These are phyloP conservation scores for Carex kokanica DNA, from an alignment of 176 grass and related monocot genomes.

Conservation along the genomic window DNA sequence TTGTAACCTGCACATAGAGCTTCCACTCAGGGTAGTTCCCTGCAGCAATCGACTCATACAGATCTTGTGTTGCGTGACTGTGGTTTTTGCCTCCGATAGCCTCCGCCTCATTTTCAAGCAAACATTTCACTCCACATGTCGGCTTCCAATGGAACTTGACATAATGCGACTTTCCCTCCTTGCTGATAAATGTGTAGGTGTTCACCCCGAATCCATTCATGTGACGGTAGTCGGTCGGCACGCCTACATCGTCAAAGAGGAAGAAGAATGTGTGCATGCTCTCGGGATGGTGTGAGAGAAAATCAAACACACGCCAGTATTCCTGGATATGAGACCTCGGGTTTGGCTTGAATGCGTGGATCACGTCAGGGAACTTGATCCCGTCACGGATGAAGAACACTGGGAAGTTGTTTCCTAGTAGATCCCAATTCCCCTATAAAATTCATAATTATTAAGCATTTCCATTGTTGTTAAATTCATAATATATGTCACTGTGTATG, in stretches of 20 bases:
- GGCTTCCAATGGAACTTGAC: conserved; percentile 96
- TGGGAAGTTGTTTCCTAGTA: conserved; percentile 89
- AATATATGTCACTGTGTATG: background rate
- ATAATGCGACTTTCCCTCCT: conserved; percentile 41
- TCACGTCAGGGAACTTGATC: conserved; percentile 90
- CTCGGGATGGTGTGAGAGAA: conserved; percentile 69
- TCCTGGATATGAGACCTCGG: conserved; percentile 73
- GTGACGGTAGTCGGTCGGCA: conserved; percentile 76
- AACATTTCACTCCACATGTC: conserved; percentile 59
- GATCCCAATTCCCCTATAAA: conserved; percentile 73
- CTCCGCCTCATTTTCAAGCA: conserved; percentile 71
- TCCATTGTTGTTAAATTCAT: background rate
- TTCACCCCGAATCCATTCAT: conserved; percentile 91
- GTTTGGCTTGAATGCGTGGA: conserved; percentile 95
- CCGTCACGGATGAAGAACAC: conserved; percentile 97
- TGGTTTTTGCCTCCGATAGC: conserved; percentile 66
- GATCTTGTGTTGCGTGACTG: conserved; percentile 89
- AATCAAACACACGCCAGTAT: conserved; percentile 89
- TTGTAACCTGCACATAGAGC: conserved; percentile 68
- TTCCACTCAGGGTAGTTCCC: conserved; percentile 82
- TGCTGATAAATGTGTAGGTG: conserved; percentile 80
- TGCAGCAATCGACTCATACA: conserved; percentile 75
- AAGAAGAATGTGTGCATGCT: conserved; percentile 97
- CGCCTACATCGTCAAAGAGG: conserved; percentile 89
- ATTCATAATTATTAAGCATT: background rate